Percentiles rank a stretch among this genome's conserved stretches.
These are phyloP conservation scores for Pyrrhoderma lamaoense DNA, from an alignment of 1,284 basidiomycete species.

Conservation along the genomic window DNA sequence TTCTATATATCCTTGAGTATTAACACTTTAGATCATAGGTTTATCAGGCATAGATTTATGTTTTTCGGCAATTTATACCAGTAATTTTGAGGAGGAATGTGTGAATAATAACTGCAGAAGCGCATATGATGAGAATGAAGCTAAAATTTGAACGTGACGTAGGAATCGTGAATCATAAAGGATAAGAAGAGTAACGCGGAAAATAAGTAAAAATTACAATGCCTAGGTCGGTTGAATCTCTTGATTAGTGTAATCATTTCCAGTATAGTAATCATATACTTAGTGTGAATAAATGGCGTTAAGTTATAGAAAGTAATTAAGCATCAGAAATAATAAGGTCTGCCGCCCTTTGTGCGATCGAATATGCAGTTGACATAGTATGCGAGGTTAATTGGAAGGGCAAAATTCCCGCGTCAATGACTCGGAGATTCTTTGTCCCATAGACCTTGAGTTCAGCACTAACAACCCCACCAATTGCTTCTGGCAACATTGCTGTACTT, in stretches of 20 bases:
- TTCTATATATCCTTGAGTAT: conserved; percentile 10
- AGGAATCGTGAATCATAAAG: too few species aligned
- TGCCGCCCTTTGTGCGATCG: conserved; percentile 25
- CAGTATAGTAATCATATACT: background rate
- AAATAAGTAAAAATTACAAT: too few species aligned
- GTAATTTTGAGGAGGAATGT: too few species aligned
- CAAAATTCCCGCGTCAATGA: conserved; percentile 22
- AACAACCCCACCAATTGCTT: conserved; percentile 42
- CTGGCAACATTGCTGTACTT: conserved; percentile 41
- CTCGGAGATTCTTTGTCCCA: conserved; percentile 30
- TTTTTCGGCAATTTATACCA: too few species aligned
- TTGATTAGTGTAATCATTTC: background rate
- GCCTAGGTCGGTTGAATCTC: too few species aligned
- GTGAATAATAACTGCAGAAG: too few species aligned
- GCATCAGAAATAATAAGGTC: conserved; percentile 17
- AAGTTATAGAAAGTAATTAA: background rate
- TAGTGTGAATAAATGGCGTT: background rate
- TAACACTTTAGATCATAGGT: too few species aligned
- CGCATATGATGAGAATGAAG: too few species aligned
- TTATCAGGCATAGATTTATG: too few species aligned
- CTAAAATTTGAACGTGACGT: too few species aligned
- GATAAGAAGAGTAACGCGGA: too few species aligned
- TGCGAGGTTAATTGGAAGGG: conserved; percentile 29
- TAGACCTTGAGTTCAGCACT: conserved; percentile 36
- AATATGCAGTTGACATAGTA: conserved; percentile 28